Evolutionary conservation across 2,329 filamentous ascomycete species (phyloP).

Genomic region (Albophoma yamanashiensis): DNA sequence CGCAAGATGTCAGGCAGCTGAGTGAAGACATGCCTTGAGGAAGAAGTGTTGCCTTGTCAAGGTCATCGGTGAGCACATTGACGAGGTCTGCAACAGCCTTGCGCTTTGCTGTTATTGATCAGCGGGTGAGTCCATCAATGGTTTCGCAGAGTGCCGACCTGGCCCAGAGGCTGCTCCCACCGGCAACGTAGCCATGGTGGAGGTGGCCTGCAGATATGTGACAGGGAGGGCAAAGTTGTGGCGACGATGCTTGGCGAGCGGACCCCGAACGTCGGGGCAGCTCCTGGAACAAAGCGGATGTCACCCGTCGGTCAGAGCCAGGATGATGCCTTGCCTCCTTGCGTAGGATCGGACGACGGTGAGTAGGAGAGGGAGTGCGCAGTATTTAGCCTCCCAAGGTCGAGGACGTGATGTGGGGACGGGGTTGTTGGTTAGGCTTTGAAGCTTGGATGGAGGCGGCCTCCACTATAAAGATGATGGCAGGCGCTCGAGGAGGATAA

Average conservation of each 20-base stretch:
- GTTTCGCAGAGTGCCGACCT: conserved; percentile 21
- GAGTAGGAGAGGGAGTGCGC: not conserved
- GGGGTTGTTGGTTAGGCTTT: not conserved
- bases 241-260: not conserved
- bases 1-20: conserved; percentile 1
- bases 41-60: conserved; percentile 46
- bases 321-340: not conserved
- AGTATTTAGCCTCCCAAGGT: not conserved
- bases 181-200: conserved; percentile 11
- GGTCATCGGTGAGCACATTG: conserved; percentile 48
- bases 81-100: conserved; percentile 57
- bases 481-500: not conserved
- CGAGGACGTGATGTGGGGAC: not conserved
- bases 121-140: not conserved
- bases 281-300: not conserved
- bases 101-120: conserved; percentile 37
- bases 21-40: conserved; percentile 40
- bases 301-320: not conserved
- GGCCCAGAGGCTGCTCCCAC: conserved; percentile 26
- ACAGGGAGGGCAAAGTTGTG: not conserved
- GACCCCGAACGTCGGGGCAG: not conserved
- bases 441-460: not conserved
- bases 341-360: not conserved
- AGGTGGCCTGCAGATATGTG: not conserved
- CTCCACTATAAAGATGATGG: not conserved